These are phyloP conservation scores for Calonectria ilicicola DNA, from an alignment of 2,329 filamentous ascomycete species.

Conservation along the genomic window DNA sequence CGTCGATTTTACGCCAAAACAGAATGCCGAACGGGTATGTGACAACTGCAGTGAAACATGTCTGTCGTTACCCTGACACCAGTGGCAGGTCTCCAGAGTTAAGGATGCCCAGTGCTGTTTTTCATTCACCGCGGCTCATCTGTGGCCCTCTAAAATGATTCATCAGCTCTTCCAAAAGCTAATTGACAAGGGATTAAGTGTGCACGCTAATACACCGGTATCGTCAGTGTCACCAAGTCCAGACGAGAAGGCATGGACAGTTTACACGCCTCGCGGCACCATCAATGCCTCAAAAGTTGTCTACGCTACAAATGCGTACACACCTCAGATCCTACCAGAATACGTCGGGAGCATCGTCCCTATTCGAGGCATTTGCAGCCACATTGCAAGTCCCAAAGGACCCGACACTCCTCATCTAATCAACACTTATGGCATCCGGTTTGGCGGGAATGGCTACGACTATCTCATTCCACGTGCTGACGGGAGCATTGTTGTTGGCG, in stretches of 20 bases:
- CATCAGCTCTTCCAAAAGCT: conserved; percentile 27
- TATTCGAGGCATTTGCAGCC: conserved; percentile 61
- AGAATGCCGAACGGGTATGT: conserved; percentile 26
- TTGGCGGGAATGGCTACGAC: conserved; percentile 36
- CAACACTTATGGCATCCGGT: conserved; percentile 41
- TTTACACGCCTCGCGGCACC: conserved; percentile 49
- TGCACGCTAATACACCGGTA: conserved; percentile 31
- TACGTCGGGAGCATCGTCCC: conserved; percentile 73
- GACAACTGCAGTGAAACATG: background rate
- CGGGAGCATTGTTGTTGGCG: conserved; percentile 50
- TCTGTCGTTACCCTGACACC: background rate
- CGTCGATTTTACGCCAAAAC: conserved; percentile 12
- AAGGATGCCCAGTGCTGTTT: conserved; percentile 32
- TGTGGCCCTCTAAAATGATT: conserved; percentile 29
- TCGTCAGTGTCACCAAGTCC: conserved; percentile 9
- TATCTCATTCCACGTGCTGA: conserved; percentile 59
- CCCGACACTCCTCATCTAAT: conserved; percentile 30
- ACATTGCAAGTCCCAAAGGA: conserved; percentile 40
- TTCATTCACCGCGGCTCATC: conserved; percentile 32
- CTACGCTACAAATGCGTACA: conserved; percentile 77
- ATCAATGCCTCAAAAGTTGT: conserved; percentile 67
- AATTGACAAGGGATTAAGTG: conserved; percentile 16
- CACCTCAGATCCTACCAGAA: conserved; percentile 68
- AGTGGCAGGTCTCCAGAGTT: conserved; percentile 12
- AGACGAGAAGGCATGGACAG: conserved; percentile 4